Conservation (phyloP, 2,329 filamentous ascomycete species). For the Rhynchosporium graminicola region DNA sequence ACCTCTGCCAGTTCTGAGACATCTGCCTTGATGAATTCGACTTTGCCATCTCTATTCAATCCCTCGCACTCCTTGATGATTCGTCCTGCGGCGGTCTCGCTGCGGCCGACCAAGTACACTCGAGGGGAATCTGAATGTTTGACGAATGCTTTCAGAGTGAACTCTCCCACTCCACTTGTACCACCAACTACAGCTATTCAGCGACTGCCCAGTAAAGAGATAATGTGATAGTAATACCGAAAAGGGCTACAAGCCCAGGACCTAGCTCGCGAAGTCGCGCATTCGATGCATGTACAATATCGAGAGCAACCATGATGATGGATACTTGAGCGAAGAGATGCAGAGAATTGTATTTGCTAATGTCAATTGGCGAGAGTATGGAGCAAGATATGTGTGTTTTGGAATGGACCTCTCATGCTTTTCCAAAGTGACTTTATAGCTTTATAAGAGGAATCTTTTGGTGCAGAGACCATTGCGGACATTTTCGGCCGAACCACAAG, state of each 20-base stretch:
- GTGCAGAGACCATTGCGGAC: too few species aligned
- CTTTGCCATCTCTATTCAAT: constrained; percentile 48
- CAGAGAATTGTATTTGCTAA: constrained; percentile 7
- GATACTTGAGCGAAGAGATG: neutral
- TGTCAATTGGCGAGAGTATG: neutral
- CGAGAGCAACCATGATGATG: constrained; percentile 36
- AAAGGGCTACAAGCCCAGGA: constrained; percentile 37
- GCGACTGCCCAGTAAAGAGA: neutral
- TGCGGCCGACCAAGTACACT: constrained; percentile 52
- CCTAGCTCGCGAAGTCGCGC: constrained; percentile 36
- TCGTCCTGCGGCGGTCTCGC: constrained; percentile 43
- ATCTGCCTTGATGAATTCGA: constrained; percentile 50
- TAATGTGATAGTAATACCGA: constrained; percentile 26
- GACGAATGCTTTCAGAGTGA: constrained; percentile 48
- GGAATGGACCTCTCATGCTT: neutral
- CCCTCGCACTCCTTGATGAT: constrained; percentile 47
- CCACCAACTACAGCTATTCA: constrained; percentile 43
- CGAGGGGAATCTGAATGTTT: constrained; percentile 44
- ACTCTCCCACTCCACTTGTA: constrained; percentile 53
- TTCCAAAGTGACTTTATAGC: neutral
- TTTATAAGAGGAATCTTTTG: neutral
- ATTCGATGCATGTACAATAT: constrained; percentile 36
- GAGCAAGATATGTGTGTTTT: neutral
- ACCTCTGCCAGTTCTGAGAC: constrained; percentile 50
- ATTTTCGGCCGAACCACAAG: constrained; percentile 5